A percentile compares a stretch with the other conserved stretches of the same genome.
phyloP scores from a whole-genome alignment of 495 filamentous ascomycete genomes.

The Penicillium desertorum region DNA sequence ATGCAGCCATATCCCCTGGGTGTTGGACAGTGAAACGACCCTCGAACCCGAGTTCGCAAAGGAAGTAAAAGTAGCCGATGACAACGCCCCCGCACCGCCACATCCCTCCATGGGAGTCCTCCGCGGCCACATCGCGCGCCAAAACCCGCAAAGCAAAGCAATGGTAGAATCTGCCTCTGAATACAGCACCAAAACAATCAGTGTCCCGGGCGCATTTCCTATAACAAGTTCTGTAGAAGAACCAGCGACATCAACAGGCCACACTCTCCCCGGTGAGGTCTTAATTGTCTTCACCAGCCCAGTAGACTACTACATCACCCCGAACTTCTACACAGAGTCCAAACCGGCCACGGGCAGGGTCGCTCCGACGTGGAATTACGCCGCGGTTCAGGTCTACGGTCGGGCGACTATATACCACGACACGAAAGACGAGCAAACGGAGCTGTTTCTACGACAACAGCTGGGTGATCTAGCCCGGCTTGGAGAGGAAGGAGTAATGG shows the following conservation, averaged over 20 bases:
- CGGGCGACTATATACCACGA: constrained; percentile 48
- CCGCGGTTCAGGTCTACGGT: constrained; percentile 57
- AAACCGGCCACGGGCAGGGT: constrained; percentile 58
- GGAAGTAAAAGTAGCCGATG: constrained; percentile 6
- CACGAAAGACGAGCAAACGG: constrained; percentile 31
- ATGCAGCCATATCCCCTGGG: constrained; percentile 51
- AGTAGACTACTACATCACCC: constrained; percentile 56
- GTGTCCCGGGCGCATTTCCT: constrained; percentile 5
- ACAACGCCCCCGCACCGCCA: neutral
- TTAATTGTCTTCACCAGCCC: constrained; percentile 55
- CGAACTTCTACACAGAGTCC: constrained; percentile 59
- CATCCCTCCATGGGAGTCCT: constrained; percentile 21
- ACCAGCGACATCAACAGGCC: neutral
- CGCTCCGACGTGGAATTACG: constrained; percentile 63
- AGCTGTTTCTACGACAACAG: constrained; percentile 43
- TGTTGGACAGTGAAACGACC: constrained; percentile 36
- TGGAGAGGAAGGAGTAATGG: constrained; percentile 51
- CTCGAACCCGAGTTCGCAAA: neutral
- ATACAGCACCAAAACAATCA: constrained; percentile 12
- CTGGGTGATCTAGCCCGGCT: constrained; percentile 47
- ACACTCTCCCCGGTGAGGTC: constrained; percentile 31
- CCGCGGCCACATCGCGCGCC: constrained; percentile 51
- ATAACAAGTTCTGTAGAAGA: neutral
- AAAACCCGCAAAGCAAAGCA: constrained; percentile 54
- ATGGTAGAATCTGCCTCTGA: constrained; percentile 46